A percentile compares a stretch with the other conserved stretches of the same genome.
phyloP scores from a whole-genome alignment of 345 rosid species.

The Syzygium grande region DNA sequence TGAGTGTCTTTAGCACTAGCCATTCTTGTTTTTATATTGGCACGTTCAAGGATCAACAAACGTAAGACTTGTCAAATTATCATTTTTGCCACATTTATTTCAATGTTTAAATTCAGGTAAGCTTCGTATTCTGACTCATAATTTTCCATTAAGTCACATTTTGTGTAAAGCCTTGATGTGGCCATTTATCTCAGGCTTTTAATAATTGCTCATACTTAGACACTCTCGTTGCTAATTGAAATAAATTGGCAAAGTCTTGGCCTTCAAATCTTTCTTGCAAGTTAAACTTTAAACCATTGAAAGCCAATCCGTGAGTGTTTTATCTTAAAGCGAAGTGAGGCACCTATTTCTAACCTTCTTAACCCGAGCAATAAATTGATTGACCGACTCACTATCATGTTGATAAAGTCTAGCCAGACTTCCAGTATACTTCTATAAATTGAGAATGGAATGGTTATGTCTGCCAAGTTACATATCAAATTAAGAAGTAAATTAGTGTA shows the following conservation, averaged over 20 bases:
- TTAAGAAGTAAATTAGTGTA: neutral
- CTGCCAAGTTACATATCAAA: rapidly evolving
- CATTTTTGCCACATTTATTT: neutral
- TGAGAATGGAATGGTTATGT: neutral
- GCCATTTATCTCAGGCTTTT: rapidly evolving
- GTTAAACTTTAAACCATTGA: neutral
- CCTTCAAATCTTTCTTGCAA: neutral
- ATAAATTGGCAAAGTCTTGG: neutral
- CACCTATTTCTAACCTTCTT: neutral
- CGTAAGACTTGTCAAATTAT: neutral
- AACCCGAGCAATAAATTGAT: rapidly evolving
- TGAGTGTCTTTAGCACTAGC: neutral
- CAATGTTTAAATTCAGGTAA: neutral
- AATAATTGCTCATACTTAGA: neutral
- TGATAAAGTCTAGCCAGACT: neutral
- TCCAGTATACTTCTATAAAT: neutral
- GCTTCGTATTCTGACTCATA: neutral
- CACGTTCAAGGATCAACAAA: neutral
- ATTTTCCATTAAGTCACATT: neutral
- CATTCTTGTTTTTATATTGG: neutral
- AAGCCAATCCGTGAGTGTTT: neutral
- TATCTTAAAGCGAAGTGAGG: neutral
- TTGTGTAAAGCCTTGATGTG: rapidly evolving
- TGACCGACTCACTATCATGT: rapidly evolving
- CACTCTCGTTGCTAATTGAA: neutral